Base-by-base conservation (phyloP, 805 yeast species). In the Zygosaccharomyces siamensis region DNA sequence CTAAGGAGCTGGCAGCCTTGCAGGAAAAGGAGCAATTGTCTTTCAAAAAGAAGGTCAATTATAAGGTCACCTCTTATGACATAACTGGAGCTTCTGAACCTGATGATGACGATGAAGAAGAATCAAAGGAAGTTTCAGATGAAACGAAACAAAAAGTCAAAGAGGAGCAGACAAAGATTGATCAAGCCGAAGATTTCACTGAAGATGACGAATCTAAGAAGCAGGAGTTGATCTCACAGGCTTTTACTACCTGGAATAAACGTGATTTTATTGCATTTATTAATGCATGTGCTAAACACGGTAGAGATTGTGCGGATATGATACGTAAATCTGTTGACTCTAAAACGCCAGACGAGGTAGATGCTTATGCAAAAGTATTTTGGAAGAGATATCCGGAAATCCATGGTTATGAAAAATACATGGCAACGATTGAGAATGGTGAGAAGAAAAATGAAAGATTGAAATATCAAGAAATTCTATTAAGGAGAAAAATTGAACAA, bases 191-290 rank as follows among this genome's bases (percentile, higher is more conserved):
- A 8, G 84, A 84, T 2, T 74, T 84, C 42, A 80, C 85, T 0
- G 81, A 76, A 45, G 87, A 82, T 47, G 90, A 86, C 57, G 69
- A 72, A 28, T 68, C 66, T 30, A 60, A 72, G 47, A 86, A 84
- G 57, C 78, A 78, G 41, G 57, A 73, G 46, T 70, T 77, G 18
- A 62, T 84, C n/a, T 70, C 67, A 2, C 71, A 77, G 52, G 82
- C 87, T 3, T 86, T 84, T 62, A 76, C 74, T 14, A 72, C 72
- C 43, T 86, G 93, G 93, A 74, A 84, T 2, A 77, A 84, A 62
- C 74, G 93, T 51, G 95, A 86, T 59, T 84, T 86, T 57, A 77
- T 87, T 37, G 78, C 80, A 46, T 85, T 81, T 57, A 73, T 86
- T 37, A 89, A 83, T 58, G 81, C 82, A 7, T 75, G 82, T 60